A percentile compares a stretch with the other conserved stretches of the same genome.
These are phyloP conservation scores for Claviceps fusiformis DNA, from an alignment of 2,329 filamentous ascomycete species.

Conservation along the genomic window DNA sequence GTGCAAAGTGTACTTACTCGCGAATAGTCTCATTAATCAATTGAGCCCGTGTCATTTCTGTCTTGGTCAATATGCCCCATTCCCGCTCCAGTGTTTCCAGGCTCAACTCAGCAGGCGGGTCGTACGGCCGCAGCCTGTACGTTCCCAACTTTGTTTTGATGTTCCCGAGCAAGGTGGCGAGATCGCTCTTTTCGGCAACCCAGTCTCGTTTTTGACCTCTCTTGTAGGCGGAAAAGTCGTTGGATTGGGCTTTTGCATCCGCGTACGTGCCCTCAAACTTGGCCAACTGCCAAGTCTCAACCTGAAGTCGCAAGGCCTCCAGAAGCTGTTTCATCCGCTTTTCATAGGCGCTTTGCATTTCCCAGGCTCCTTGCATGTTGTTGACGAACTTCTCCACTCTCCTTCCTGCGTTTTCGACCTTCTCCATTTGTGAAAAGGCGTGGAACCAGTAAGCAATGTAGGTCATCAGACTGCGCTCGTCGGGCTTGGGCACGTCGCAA, in stretches of 20 bases:
- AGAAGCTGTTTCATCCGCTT: slow-evolving; percentile 76
- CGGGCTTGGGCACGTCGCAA: slow-evolving; percentile 87
- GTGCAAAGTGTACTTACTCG: slow-evolving; percentile 47
- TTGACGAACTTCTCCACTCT: slow-evolving; percentile 97
- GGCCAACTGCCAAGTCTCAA: slow-evolving; percentile 62
- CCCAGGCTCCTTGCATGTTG: slow-evolving; percentile 98
- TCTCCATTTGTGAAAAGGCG: slow-evolving; percentile 97
- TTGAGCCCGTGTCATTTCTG: slow-evolving; percentile 80
- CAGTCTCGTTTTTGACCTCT: slow-evolving; percentile 79
- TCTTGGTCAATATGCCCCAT: slow-evolving; percentile 66
- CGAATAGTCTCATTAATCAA: slow-evolving; percentile 96
- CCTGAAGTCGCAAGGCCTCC: slow-evolving; percentile 58
- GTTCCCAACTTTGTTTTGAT: slow-evolving; percentile 98
- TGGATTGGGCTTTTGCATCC: slow-evolving; percentile 79
- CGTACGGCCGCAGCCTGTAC: slow-evolving; percentile 80
- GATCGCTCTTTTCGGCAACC: slow-evolving; percentile 95
- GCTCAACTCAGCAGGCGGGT: slow-evolving; percentile 72
- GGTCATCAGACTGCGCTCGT: slow-evolving; percentile 95
- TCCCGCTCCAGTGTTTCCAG: slow-evolving; percentile 70
- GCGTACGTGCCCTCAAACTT: slow-evolving; percentile 83
- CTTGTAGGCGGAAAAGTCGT: slow-evolving; percentile 79
- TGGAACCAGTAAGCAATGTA: slow-evolving; percentile 99
- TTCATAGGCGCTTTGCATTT: slow-evolving; percentile 97
- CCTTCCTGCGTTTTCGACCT: slow-evolving; percentile 91
- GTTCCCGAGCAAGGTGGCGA: slow-evolving; percentile 85